Base-by-base conservation (phyloP, 306 rosid species). In the Luffa acutangula region DNA sequence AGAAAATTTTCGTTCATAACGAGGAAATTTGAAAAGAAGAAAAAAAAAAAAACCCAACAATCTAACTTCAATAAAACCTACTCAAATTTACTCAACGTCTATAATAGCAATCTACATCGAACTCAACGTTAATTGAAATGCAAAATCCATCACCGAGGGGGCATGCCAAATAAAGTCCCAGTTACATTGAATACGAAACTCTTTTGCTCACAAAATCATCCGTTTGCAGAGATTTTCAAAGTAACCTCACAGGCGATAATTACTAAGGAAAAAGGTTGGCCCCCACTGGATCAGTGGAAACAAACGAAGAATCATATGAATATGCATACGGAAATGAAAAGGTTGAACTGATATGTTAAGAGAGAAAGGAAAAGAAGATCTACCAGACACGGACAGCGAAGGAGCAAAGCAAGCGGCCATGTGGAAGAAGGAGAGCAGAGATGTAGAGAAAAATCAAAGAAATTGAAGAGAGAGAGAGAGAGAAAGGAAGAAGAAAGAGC, bases 341-440 rank as follows among this genome's bases (percentile, higher is more conserved):
- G 54, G 9, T 12, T 0, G 37, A 82, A 56, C 3, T 48, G 0
- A 2, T 48, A 77, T 21, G 34, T 8, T 6, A 0, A 14, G 0
- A 11, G 45, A 46, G 79, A 34, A 54, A 8, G 42, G 74, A 42
- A 31, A 2, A 67, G 41, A 2, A 67, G 41, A 14, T 46, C 4
- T 3, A 91, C 89, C 87, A 45, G 88, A 81, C 43, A 87, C 70
- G 3, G 83, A 49, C 1, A 46, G 75, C 77, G 64, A 84, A 25
- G 93, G 92, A 56, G 93, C 78, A 33, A 85, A 85, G 74, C 74
- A 86, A 84, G 91, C 75, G 42, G 98, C 94, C 96, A 91, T 93
- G 43, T 13, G 25, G 9, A 52, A 66, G 51, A 66, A 51, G 14
- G 62, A 74, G 45, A 34, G 60, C 7, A 48, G 78, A 74, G 43